Percentiles rank a stretch among this genome's conserved stretches.
These are phyloP conservation scores for Boletus reticulatus DNA, from an alignment of 768 basidiomycete genomes.

Conservation along the genomic window DNA sequence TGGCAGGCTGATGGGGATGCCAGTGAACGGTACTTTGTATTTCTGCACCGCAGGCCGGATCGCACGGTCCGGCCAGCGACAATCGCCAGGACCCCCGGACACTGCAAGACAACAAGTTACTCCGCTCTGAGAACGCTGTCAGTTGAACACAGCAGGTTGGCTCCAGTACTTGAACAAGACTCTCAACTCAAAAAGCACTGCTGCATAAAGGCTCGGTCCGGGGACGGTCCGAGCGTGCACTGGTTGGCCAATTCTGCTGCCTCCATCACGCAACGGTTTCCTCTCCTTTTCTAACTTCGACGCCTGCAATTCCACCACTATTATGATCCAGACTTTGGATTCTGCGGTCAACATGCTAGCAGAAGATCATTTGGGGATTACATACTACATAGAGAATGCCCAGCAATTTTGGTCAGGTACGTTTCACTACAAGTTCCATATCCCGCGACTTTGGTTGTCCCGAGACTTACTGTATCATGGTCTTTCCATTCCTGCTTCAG, in stretches of 20 bases:
- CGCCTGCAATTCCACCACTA: constrained; percentile 3
- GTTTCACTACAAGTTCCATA: constrained; percentile 23
- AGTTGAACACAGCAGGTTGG: background rate
- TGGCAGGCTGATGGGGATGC: no score
- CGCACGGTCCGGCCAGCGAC: no score
- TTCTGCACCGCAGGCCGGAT: no score
- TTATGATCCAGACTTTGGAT: constrained; percentile 16
- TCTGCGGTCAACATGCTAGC: constrained; percentile 20
- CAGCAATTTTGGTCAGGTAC: constrained; percentile 91
- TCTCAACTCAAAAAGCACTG: background rate
- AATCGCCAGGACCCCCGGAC: constrained; percentile 5
- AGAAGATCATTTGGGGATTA: constrained; percentile 74
- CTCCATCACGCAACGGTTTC: background rate
- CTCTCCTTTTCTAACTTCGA: constrained; percentile 4
- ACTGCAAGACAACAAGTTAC: constrained; percentile 6
- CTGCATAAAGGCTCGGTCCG: background rate
- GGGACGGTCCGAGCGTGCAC: background rate
- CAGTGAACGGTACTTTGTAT: no score
- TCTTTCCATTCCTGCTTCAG: constrained; percentile 39
- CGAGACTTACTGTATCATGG: background rate
- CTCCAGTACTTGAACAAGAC: background rate
- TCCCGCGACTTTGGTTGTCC: constrained; percentile 6
- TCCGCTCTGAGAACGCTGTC: background rate
- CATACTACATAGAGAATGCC: constrained; percentile 77
- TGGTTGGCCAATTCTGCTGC: background rate